Evolutionary conservation across 2,329 filamentous ascomycete genomes (phyloP), one percentile per base, ranked within the genome.

Genomic region (Verticillium isaacii): DNA sequence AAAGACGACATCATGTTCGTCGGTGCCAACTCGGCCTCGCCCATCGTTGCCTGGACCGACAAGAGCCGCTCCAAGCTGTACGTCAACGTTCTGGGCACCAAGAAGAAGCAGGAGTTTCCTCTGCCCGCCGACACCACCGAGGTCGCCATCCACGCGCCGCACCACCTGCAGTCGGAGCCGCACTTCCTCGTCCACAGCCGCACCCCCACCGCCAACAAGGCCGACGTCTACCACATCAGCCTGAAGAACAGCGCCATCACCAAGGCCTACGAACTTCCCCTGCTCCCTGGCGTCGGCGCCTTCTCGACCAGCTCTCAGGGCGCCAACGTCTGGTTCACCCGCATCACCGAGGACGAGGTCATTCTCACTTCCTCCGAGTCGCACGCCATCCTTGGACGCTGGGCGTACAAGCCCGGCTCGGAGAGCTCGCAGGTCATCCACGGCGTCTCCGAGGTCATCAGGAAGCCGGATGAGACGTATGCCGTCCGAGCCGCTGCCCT

Each of bases 181-280:
- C 92, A 96, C 77, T 96, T 97, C 77, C 79, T 97, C 36, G 90
- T 97, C 5, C 91, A 97, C 68, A 92, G 87, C 68, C 83, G 88
- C 68, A 91, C 91, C 0, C 80, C 80, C 39, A 79, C 79, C 2
- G 87, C 87, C 19, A 91, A 93, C 71, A 92, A 90, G 80, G 94
- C 90, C 3, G 90, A 96, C 64, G 89, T 98, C 34, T 97, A 89
- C 71, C 92, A 96, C 69, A 84, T 96, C 63, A 85, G 96, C 67
- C 75, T 91, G 59, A 89, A 89, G 76, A 88, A 82, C 63, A 85
- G 82, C 60, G 84, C 82, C 19, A 83, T 94, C 32, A 83, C 82
- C n/a, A 92, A 91, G 73, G 89, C 89, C 0, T 97, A 97, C 72
- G 86, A 89, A 32, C 80, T 98, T 14, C 91, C 93, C 0, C 85